A percentile compares a stretch with the other conserved stretches of the same genome.
Evolutionary conservation across 2,329 filamentous ascomycete species (phyloP).

Genomic region (Alternaria triticina): DNA sequence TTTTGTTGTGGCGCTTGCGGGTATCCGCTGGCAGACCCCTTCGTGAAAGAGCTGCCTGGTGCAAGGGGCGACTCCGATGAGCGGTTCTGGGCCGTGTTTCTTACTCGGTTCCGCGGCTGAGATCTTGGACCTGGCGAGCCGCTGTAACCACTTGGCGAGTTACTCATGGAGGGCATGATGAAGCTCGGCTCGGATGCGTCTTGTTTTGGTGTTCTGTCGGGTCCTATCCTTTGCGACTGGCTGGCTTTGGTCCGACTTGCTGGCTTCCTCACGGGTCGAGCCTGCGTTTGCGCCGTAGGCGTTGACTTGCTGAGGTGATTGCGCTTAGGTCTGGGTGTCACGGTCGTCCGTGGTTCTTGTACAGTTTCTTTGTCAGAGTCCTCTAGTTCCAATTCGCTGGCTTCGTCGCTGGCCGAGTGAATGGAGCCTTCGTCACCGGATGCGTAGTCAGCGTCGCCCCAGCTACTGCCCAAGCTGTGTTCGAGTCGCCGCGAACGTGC

Average conservation of each 20-base stretch:
- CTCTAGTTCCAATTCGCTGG: conserved; percentile 35
- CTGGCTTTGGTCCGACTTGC: conserved; percentile 10
- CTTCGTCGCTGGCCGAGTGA: conserved; percentile 30
- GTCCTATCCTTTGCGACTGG: conserved; percentile 17
- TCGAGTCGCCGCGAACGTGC: conserved; percentile 23
- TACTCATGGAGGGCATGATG: conserved; percentile 50
- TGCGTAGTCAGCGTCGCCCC: conserved; percentile 40
- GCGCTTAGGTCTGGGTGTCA: conserved; percentile 21
- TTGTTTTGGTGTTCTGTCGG: conserved; percentile 15
- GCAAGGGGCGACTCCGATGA: not conserved
- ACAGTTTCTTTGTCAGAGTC: conserved; percentile 25
- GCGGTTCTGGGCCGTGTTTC: not conserved
- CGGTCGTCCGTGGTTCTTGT: conserved; percentile 16
- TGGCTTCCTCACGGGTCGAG: conserved; percentile 19
- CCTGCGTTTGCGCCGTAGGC: conserved; percentile 9
- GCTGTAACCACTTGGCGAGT: conserved; percentile 17
- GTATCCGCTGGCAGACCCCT: not conserved
- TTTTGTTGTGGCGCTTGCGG: conserved; percentile 1
- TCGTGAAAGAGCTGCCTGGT: conserved; percentile 7
- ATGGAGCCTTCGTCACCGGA: conserved; percentile 36
- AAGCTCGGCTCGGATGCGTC: conserved; percentile 48
- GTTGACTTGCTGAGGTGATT: conserved; percentile 17
- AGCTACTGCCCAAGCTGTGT: conserved; percentile 43
- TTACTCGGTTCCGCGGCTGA: conserved; percentile 2
- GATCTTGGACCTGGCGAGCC: conserved; percentile 13